Evolutionary conservation across 306 rosid genomes (phyloP).

Genomic region (Quercus cerris): DNA sequence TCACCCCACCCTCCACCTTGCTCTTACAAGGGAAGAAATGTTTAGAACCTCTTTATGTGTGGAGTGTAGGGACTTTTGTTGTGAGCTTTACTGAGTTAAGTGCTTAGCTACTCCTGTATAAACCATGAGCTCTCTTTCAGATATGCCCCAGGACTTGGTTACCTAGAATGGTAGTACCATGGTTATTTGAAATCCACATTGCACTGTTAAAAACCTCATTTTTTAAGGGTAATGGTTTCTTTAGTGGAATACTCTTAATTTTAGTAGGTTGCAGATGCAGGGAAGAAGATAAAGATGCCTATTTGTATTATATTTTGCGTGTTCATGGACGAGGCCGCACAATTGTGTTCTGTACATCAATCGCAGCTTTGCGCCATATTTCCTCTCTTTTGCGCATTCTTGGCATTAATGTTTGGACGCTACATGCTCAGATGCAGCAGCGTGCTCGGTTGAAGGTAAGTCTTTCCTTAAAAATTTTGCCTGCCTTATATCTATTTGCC

Average conservation of each 20-base stretch:
- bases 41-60: neutral
- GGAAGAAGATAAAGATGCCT: constrained; percentile 92
- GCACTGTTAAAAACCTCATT: neutral
- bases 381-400: constrained; percentile 78
- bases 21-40: neutral
- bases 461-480: constrained; percentile 7
- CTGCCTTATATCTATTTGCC: neutral
- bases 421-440: constrained; percentile 95
- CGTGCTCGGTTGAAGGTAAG: constrained; percentile 83
- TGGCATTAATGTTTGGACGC: constrained; percentile 67
- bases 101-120: neutral
- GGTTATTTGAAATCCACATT: neutral
- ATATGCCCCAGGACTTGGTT: neutral
- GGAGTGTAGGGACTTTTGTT: no score
- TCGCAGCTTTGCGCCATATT: constrained; percentile 86
- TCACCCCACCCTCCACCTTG: no score
- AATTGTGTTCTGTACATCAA: constrained; percentile 85
- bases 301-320: constrained; percentile 79
- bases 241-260: constrained; percentile 17
- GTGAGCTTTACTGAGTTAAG: neutral
- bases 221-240: neutral
- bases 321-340: constrained; percentile 91
- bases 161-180: neutral
- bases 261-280: constrained; percentile 64
- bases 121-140: neutral